A percentile compares a stretch with the other conserved stretches of the same genome.
Evolutionary conservation across 2,329 filamentous ascomycete genomes (phyloP).

Genomic region (Pezizomycotina sp.): DNA sequence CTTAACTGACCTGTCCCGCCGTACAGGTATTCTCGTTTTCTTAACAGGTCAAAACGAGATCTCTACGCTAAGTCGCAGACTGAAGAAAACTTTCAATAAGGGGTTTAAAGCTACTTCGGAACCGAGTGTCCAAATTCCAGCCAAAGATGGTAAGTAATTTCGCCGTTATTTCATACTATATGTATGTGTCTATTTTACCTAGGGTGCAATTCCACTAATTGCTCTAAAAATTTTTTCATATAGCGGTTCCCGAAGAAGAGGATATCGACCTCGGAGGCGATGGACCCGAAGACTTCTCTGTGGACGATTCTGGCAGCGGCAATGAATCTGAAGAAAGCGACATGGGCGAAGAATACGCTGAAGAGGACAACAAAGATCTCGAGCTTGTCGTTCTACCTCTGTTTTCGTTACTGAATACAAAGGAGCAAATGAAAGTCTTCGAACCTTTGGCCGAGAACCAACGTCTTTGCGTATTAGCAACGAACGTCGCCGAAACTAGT

Average conservation of each 20-base stretch:
- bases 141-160: no score
- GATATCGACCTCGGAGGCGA: constrained; percentile 66
- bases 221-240: no score
- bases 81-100: constrained; percentile 46
- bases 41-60: constrained; percentile 91
- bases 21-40: constrained; percentile 63
- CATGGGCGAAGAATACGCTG: constrained; percentile 45
- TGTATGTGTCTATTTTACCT: no score
- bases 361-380: constrained; percentile 48
- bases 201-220: no score
- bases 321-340: constrained; percentile 40
- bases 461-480: constrained; percentile 74
- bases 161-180: no score
- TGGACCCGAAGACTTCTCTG: constrained; percentile 41
- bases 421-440: constrained; percentile 82
- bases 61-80: constrained; percentile 56
- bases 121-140: constrained; percentile 57
- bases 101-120: constrained; percentile 31
- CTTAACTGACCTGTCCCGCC: constrained; percentile 1
- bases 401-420: constrained; percentile 80
- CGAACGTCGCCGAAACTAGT: constrained; percentile 93
- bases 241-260: constrained; percentile 63
- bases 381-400: constrained; percentile 60
- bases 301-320: constrained; percentile 41
- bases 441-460: constrained; percentile 67